phyloP scores from a whole-genome alignment of 1,284 basidiomycete genomes.

The Trametes pubescens region DNA sequence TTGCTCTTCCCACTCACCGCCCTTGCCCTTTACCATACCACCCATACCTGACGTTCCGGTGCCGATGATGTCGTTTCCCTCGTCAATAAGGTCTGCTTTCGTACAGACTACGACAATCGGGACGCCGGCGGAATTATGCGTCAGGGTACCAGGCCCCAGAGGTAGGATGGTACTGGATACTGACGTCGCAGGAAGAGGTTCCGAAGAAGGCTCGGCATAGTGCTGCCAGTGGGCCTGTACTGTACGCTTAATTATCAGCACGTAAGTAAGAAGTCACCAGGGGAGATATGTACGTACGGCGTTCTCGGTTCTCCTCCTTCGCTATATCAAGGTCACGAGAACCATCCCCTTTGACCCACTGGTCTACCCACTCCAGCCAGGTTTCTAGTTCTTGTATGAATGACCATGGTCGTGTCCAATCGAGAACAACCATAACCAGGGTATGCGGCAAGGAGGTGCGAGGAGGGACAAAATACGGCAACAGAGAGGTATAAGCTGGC shows the following conservation, averaged over 20 bases:
- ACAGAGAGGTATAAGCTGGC: slow-evolving; percentile 74
- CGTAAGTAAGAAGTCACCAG: slow-evolving; percentile 12
- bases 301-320: slow-evolving; percentile 83
- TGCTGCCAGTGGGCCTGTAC: slow-evolving; percentile 90
- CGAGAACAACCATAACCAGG: slow-evolving; percentile 87
- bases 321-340: slow-evolving; percentile 73
- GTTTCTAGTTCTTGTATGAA: slow-evolving; percentile 88
- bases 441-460: slow-evolving; percentile 77
- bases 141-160: slow-evolving; percentile 80
- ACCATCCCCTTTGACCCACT: slow-evolving; percentile 77
- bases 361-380: slow-evolving; percentile 89
- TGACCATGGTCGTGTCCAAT: slow-evolving; percentile 94
- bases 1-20: slow-evolving; percentile 92
- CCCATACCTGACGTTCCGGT: slow-evolving; percentile 79
- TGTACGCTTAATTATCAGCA: slow-evolving; percentile 44
- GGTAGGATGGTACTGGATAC: slow-evolving; percentile 74
- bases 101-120: slow-evolving; percentile 93
- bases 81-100: slow-evolving; percentile 89
- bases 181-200: slow-evolving; percentile 65
- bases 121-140: slow-evolving; percentile 84
- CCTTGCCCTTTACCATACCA: slow-evolving; percentile 86
- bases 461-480: slow-evolving; percentile 86
- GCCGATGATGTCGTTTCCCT: slow-evolving; percentile 73
- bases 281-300: slow-evolving; percentile 62
- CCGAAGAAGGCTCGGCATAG: slow-evolving; percentile 83